Conservation (phyloP, 2,329 filamentous ascomycete species). For the Sclerotinia spermophila region DNA sequence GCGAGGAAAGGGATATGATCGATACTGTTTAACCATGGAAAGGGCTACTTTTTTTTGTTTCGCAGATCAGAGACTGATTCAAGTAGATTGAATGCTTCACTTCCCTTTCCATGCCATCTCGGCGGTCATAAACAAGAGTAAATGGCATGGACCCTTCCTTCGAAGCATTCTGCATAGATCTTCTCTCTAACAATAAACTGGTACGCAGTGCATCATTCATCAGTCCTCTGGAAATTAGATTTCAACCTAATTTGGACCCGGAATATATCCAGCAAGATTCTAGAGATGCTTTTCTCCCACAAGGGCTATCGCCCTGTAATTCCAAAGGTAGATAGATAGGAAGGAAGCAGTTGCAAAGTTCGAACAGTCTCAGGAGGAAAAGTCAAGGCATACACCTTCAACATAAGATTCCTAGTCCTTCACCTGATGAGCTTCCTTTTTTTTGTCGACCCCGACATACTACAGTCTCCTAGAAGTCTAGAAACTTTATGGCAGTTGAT, state of each 20-base stretch:
- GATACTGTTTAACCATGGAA: not conserved
- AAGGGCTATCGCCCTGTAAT: not conserved
- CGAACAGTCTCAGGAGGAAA: not conserved
- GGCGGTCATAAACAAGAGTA: not conserved
- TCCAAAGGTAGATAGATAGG: not conserved
- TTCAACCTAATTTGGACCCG: not conserved
- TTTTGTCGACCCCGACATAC: fast-evolving
- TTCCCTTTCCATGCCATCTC: not conserved
- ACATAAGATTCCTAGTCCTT: not conserved
- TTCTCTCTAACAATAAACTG: not conserved
- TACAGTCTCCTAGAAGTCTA: not conserved
- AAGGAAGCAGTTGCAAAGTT: not conserved
- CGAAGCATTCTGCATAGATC: not conserved
- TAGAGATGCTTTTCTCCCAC: not conserved
- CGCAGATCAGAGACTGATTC: not conserved
- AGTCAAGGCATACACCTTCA: not conserved
- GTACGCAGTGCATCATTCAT: not conserved
- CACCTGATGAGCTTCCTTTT: no score
- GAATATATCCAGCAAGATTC: not conserved
- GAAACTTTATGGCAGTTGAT: not conserved
- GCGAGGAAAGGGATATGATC: not conserved
- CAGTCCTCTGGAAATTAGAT: no score
- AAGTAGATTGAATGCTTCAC: not conserved
- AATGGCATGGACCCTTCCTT: not conserved
- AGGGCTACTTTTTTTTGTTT: not conserved